These are phyloP conservation scores for Aspergillus nanangensis DNA, from an alignment of 495 filamentous ascomycete species.

Conservation along the genomic window DNA sequence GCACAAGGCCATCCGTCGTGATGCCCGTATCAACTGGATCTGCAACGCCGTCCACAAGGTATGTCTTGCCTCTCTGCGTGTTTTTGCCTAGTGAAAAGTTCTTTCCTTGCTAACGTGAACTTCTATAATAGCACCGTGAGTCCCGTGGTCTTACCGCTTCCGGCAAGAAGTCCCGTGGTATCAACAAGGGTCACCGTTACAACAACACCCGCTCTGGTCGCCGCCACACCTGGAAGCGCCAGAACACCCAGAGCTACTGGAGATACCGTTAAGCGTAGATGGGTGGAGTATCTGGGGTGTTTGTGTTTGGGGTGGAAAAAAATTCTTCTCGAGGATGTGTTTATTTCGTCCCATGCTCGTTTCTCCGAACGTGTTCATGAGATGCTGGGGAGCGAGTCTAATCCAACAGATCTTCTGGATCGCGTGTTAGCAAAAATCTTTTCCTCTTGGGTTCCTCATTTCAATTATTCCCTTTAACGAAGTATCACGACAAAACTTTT, in stretches of 20 bases:
- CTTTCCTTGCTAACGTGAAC: conserved; percentile 16
- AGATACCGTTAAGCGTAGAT: conserved; percentile 61
- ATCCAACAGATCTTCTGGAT: conserved; percentile 37
- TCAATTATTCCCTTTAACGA: conserved; percentile 39
- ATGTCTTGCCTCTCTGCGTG: conserved; percentile 18
- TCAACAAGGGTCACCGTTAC: conserved; percentile 97
- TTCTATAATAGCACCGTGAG: conserved; percentile 74
- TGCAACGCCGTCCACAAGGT: conserved; percentile 97
- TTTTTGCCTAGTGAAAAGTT: too few species aligned
- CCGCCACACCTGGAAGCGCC: conserved; percentile 99
- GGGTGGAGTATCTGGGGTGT: conserved; percentile 13
- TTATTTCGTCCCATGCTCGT: conserved; percentile 35
- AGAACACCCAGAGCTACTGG: conserved; percentile 97
- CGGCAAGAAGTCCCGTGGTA: conserved; percentile 97
- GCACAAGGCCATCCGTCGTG: conserved; percentile 99
- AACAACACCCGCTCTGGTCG: conserved; percentile 94
- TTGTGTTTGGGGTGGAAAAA: conserved; percentile 30
- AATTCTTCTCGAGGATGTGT: conserved; percentile 27
- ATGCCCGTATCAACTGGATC: conserved; percentile 99
- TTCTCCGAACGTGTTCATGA: conserved; percentile 25
- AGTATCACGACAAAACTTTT: conserved; percentile 29
- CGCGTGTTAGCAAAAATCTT: conserved; percentile 44
- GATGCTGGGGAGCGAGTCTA: conserved; percentile 32
- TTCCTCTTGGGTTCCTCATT: conserved; percentile 27
- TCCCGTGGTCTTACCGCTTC: conserved; percentile 92